Conservation (phyloP, 1,284 basidiomycete species). For the Papiliotrema laurentii region DNA sequence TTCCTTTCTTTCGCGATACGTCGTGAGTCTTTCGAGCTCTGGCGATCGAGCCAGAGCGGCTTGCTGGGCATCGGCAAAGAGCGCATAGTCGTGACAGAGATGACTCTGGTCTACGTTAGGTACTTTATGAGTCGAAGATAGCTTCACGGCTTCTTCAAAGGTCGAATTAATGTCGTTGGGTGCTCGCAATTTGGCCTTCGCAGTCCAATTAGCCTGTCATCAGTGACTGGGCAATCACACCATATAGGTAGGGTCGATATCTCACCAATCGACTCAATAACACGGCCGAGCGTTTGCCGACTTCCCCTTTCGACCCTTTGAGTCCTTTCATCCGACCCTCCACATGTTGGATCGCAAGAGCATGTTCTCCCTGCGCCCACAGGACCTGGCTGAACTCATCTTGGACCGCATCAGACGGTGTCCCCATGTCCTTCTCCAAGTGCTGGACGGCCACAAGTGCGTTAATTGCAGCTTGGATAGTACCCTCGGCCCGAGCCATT, state of each 20-base stretch:
- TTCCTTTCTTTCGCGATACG: conserved; percentile 67
- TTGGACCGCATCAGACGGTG: conserved; percentile 48
- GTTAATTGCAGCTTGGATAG: conserved; percentile 79
- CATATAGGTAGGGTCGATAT: not conserved
- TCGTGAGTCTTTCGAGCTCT: conserved; percentile 65
- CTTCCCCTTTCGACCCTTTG: not conserved
- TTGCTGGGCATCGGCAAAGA: conserved; percentile 85
- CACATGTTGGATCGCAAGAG: conserved; percentile 72
- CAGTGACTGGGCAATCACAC: not conserved
- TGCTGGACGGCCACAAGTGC: conserved; percentile 70
- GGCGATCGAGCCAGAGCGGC: conserved; percentile 64
- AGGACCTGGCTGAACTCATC: conserved; percentile 82
- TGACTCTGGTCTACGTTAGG: conserved; percentile 52
- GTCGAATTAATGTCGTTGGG: conserved; percentile 70
- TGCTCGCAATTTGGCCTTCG: conserved; percentile 77
- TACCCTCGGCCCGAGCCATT: conserved; percentile 65
- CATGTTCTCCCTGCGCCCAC: conserved; percentile 82
- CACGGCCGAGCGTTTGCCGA: conserved; percentile 14
- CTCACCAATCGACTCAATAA: conserved; percentile 57
- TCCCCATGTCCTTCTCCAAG: conserved; percentile 50
- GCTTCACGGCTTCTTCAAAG: conserved; percentile 52
- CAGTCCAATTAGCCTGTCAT: conserved; percentile 77
- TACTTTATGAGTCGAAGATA: conserved; percentile 9
- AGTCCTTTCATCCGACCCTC: conserved; percentile 12
- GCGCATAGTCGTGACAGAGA: conserved; percentile 78